Percentiles rank a stretch among this genome's conserved stretches.
These are phyloP conservation scores for Phytophthora syringae DNA, from an alignment of 352 stramenopile species.

Conservation along the genomic window DNA sequence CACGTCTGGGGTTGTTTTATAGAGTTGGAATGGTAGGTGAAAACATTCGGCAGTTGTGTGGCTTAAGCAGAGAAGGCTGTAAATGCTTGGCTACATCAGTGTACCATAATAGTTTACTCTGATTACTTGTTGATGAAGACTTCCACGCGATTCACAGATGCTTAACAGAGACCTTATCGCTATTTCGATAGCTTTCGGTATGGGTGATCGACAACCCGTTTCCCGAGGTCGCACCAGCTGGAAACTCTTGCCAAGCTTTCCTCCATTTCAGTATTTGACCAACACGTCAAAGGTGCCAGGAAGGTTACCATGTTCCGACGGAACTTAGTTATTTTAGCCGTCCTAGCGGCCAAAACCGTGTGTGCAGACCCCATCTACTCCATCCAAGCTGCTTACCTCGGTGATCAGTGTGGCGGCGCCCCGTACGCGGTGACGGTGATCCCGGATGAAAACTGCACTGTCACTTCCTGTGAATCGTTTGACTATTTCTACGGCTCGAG, in stretches of 20 bases:
- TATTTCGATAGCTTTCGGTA: too few species aligned
- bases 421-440: slow-evolving; percentile 26
- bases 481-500: slow-evolving; percentile 17
- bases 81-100: too few species aligned
- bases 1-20: too few species aligned
- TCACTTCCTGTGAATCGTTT: slow-evolving; percentile 15
- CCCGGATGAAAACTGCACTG: slow-evolving; percentile 20
- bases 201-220: too few species aligned
- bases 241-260: neutral
- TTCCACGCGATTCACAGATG: too few species aligned
- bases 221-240: too few species aligned
- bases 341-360: neutral
- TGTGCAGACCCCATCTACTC: slow-evolving; percentile 18
- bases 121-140: too few species aligned
- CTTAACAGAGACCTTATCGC: too few species aligned
- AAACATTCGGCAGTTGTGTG: too few species aligned
- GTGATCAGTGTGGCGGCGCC: slow-evolving; percentile 19
- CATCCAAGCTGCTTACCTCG: slow-evolving; percentile 24
- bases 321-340: neutral
- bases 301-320: slow-evolving; percentile 1
- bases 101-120: too few species aligned
- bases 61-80: too few species aligned
- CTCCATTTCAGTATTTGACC: slow-evolving; percentile 7
- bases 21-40: too few species aligned
- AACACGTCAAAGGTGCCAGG: neutral